Percentiles rank a stretch among this genome's conserved stretches.
Conservation (phyloP, 495 filamentous ascomycete species). For the Penicillium odoratum region DNA sequence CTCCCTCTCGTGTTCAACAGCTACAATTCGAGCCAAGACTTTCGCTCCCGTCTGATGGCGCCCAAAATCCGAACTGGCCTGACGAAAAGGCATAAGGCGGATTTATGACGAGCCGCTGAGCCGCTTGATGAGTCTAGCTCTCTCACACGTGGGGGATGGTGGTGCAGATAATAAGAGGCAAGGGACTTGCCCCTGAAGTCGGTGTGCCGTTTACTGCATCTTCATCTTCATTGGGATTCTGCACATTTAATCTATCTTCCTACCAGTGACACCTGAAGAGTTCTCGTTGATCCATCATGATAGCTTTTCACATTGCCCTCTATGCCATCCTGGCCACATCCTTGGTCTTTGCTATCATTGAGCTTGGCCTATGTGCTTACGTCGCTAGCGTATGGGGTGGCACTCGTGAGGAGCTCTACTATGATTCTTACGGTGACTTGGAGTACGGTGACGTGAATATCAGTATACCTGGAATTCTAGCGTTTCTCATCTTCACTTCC, state of each 20-base stretch:
- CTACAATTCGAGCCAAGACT: constrained; percentile 7
- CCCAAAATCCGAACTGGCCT: constrained; percentile 1
- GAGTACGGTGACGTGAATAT: constrained; percentile 16
- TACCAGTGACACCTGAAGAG: not conserved
- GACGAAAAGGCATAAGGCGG: constrained; percentile 3
- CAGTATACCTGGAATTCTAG: constrained; percentile 23
- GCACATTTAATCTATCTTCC: not conserved
- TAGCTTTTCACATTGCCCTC: constrained; percentile 27
- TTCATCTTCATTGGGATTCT: not conserved
- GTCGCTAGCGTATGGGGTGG: constrained; percentile 10
- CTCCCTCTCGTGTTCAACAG: constrained; percentile 24
- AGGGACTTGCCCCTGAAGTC: constrained; percentile 8
- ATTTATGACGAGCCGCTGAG: not conserved
- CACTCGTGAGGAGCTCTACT: constrained; percentile 1
- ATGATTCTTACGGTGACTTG: constrained; percentile 10
- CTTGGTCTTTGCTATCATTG: constrained; percentile 26
- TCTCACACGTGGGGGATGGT: constrained; percentile 6
- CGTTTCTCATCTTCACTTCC: constrained; percentile 27
- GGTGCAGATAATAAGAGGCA: constrained; percentile 9
- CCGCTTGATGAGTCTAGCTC: not conserved
- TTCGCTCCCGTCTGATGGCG: not conserved
- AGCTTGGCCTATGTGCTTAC: constrained; percentile 30
- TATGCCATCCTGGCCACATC: constrained; percentile 25
- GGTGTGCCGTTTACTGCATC: not conserved
- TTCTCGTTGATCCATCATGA: constrained; percentile 17